Conservation (phyloP, 2,329 filamentous ascomycete species). For the Elsinoe fawcettii region DNA sequence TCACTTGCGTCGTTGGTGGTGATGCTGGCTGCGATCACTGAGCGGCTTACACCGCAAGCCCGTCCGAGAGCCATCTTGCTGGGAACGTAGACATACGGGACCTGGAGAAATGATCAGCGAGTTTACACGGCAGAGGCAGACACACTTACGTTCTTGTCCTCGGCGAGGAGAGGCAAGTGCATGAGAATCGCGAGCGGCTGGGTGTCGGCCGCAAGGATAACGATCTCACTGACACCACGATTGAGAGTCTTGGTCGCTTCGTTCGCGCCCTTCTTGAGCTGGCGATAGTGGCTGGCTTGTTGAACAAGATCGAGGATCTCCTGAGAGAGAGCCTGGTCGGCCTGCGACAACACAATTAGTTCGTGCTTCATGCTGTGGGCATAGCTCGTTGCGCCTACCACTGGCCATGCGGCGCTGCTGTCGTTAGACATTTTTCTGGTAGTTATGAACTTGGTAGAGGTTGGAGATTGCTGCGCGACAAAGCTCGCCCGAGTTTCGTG, state of each 20-base stretch:
- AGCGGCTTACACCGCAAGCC: constrained; percentile 79
- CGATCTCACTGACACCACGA: constrained; percentile 71
- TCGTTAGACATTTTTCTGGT: constrained; percentile 17
- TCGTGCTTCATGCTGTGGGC: constrained; percentile 38
- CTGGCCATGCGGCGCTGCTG: constrained; percentile 22
- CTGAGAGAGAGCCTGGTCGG: constrained; percentile 42
- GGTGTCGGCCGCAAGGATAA: constrained; percentile 84
- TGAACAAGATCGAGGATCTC: constrained; percentile 52
- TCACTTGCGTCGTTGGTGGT: constrained; percentile 88
- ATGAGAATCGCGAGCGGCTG: constrained; percentile 79
- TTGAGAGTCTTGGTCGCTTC: constrained; percentile 36
- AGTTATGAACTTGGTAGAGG: not conserved
- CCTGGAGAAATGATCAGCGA: not conserved
- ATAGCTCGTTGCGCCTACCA: constrained; percentile 26
- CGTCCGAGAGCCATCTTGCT: constrained; percentile 79
- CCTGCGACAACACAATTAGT: constrained; percentile 37
- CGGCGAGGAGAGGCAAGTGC: constrained; percentile 79
- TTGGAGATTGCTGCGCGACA: not conserved
- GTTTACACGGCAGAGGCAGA: constrained; percentile 39
- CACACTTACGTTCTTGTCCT: constrained; percentile 62
- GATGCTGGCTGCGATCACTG: constrained; percentile 81
- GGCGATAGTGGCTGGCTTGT: constrained; percentile 57
- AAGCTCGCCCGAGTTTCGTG: constrained; percentile 26
- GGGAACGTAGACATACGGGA: constrained; percentile 34
- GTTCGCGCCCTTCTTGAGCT: constrained; percentile 86